Percentiles rank a stretch among this genome's conserved stretches.
Conservation (phyloP, 805 yeast genomes). For the Candida boleticola region DNA sequence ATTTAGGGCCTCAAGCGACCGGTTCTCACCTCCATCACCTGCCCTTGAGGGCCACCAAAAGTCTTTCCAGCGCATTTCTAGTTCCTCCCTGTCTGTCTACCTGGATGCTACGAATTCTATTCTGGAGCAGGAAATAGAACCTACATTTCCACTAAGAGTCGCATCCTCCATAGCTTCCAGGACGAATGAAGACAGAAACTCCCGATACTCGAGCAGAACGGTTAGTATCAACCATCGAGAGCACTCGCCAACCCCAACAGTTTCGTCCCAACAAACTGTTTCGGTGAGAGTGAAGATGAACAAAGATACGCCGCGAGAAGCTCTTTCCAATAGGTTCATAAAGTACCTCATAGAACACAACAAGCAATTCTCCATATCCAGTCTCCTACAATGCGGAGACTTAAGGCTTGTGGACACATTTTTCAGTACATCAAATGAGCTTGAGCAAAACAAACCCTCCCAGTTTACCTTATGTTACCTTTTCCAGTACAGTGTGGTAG, state of each 20-base stretch:
- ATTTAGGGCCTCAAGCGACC: background rate
- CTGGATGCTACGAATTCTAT: background rate
- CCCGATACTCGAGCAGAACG: background rate
- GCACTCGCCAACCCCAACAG: slow-evolving; percentile 20
- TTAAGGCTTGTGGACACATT: slow-evolving; percentile 37
- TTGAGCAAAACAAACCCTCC: slow-evolving; percentile 2
- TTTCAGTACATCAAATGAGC: slow-evolving; percentile 16
- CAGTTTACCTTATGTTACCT: slow-evolving; percentile 23
- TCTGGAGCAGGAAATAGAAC: background rate
- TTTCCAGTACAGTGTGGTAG: slow-evolving; percentile 31
- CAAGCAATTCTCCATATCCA: slow-evolving; percentile 20
- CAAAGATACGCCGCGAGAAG: slow-evolving; percentile 21
- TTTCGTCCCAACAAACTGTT: slow-evolving; percentile 16
- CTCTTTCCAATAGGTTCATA: slow-evolving; percentile 27
- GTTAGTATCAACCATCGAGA: background rate
- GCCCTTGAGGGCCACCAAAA: background rate
- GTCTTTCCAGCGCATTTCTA: background rate
- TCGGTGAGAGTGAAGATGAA: slow-evolving; percentile 17
- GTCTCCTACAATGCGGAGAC: slow-evolving; percentile 29
- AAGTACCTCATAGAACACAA: slow-evolving; percentile 24
- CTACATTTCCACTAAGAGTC: background rate
- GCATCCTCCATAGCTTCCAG: background rate
- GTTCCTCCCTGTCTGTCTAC: too few species aligned
- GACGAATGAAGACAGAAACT: background rate
- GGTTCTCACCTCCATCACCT: background rate